Evolutionary conservation across 768 basidiomycete genomes (phyloP).

Genomic region (Lactarius tabidus): DNA sequence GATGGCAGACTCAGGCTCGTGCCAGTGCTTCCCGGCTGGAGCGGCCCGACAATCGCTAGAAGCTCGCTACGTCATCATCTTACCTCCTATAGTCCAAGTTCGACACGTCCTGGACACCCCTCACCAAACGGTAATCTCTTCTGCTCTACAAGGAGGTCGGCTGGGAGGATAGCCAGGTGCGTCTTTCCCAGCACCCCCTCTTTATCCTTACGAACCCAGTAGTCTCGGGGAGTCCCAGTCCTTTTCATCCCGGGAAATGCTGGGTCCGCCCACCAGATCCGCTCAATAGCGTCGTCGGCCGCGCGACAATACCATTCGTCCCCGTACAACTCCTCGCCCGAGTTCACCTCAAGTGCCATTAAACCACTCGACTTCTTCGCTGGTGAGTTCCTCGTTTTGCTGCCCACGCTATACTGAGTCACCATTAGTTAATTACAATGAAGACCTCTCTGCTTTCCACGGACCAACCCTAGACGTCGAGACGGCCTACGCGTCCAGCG

Average conservation of each 20-base stretch:
- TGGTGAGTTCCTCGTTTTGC: conserved; percentile 42
- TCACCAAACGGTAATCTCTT: conserved; percentile 75
- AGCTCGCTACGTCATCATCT: conserved; percentile 93
- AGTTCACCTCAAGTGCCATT: conserved; percentile 44
- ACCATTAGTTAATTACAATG: conserved; percentile 86
- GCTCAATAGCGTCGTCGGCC: conserved; percentile 92
- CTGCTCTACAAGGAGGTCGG: conserved; percentile 88
- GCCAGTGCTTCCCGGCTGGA: too few relatives aligned
- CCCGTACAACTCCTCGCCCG: conserved; percentile 51
- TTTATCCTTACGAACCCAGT: conserved; percentile 14
- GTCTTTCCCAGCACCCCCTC: conserved; percentile 19
- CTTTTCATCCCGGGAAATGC: conserved; percentile 98
- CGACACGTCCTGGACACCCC: conserved; percentile 62
- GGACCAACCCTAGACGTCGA: conserved; percentile 83
- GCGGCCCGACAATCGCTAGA: too few relatives aligned
- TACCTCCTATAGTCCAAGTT: conserved; percentile 73
- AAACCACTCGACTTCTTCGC: conserved; percentile 83
- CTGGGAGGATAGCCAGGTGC: conserved; percentile 68
- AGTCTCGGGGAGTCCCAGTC: conserved; percentile 69
- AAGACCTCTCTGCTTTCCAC: conserved; percentile 95
- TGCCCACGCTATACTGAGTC: background rate
- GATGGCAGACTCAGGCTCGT: too few relatives aligned
- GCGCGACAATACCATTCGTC: conserved; percentile 70
- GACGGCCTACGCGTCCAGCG: conserved; percentile 64
- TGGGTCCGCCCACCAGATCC: conserved; percentile 88